Evolutionary conservation across 2,329 filamentous ascomycete genomes (phyloP), one percentile per base, ranked within the genome.

Genomic region (Aspergillus costaricaensis): DNA sequence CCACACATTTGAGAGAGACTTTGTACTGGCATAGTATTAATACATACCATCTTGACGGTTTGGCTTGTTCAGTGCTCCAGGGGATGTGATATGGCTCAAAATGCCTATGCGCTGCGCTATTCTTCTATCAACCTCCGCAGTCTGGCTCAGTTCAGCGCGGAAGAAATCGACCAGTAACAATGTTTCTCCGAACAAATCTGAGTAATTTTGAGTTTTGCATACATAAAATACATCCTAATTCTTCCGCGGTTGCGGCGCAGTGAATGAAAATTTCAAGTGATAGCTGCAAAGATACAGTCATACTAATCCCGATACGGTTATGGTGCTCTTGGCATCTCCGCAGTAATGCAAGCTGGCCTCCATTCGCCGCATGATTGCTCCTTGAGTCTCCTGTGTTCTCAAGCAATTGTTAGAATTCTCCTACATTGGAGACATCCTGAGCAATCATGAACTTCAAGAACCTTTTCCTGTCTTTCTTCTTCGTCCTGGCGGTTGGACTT

Each of bases 401-500:
- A 62, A 55, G 39, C 62, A 61, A 67, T 67, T 62, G 64, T 55
- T 64, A 58, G 50, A 25, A 38, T 52, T 57, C 47, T 41, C 39
- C 30, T 56, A 21, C 38, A 8, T 39, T 39, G 39, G 52, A 59
- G 54, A 27, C 27, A 66, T 67, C 62, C 54, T 60, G 44, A 62
- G 62, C 66, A 66, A 72, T 52, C 61, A 75, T 76, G 73, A 68
- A 72, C 58, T 72, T 76, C 64, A 72, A 68, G 62, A 74, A 68
- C 43, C 57, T 75, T 36, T 72, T 77, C 50, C 44, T 89, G 71
- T 83, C 92, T 75, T 84, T 96, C 74, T 86, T 96, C 73, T 77
- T 96, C 71, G 88, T 91, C 71, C 82, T 93, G 70, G 84, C 85
- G 68, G 83, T 94, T 75, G 80, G 92, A 68, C 86, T 91, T 81